Evolutionary conservation across 1,284 basidiomycete species (phyloP).

Genomic region (Uromyces viciae-fabae): DNA sequence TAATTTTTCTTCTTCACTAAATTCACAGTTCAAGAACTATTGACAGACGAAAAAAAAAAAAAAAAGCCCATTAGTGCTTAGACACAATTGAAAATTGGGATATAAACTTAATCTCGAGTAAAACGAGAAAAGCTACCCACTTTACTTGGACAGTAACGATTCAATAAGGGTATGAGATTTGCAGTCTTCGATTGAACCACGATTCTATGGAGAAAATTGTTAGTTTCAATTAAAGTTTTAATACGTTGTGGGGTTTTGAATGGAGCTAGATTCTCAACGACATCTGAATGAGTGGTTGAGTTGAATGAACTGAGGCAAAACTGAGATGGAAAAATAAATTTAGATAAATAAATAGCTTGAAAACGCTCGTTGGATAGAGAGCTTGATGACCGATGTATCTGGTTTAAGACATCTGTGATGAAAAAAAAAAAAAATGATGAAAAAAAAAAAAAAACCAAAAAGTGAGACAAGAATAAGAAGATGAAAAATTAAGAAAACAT

Average conservation of each 20-base stretch:
- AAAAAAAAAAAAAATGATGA: no score
- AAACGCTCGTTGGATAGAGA: neutral
- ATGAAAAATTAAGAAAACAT: neutral
- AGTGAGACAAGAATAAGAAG: neutral
- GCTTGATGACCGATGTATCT: constrained; percentile 9
- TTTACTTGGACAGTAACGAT: constrained; percentile 31
- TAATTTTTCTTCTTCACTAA: constrained; percentile 27
- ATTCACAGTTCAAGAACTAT: constrained; percentile 15
- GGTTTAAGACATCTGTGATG: neutral
- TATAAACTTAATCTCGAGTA: no score
- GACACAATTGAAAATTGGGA: neutral
- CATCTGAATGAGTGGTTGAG: neutral
- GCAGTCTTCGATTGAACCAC: neutral
- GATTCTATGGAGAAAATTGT: constrained; percentile 8
- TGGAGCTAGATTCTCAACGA: neutral
- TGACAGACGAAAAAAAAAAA: neutral
- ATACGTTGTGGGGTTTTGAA: constrained; percentile 30
- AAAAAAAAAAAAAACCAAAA: neutral
- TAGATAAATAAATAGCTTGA: constrained; percentile 19
- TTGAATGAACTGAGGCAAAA: constrained; percentile 25
- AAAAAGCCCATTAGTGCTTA: neutral
- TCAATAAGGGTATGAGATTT: neutral
- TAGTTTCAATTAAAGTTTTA: constrained; percentile 12
- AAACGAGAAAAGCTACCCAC: no score
- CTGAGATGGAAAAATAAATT: constrained; percentile 27